Evolutionary conservation across 345 rosid genomes (phyloP).

Genomic region (Aquilaria sinensis): DNA sequence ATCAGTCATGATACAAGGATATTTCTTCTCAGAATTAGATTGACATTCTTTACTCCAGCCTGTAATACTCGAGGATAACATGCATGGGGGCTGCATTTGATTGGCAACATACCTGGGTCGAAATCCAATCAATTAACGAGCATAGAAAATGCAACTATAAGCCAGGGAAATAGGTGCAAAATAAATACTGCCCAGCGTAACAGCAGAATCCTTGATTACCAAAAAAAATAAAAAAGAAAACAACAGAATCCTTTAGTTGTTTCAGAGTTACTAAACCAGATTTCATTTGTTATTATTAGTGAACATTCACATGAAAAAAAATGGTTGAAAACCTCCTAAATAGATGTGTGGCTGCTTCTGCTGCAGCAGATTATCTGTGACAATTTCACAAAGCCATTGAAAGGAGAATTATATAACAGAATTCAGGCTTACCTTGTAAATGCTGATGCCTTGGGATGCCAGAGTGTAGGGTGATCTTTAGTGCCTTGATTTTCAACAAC

Average conservation of each 20-base stretch:
- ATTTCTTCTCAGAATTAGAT: slow-evolving; percentile 22
- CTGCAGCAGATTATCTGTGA: too few relatives aligned
- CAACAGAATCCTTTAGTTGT: too few relatives aligned
- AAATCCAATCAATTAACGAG: slow-evolving; percentile 17
- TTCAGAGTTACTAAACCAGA: too few relatives aligned
- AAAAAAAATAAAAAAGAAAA: too few relatives aligned
- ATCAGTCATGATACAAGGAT: slow-evolving; percentile 17
- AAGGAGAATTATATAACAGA: background rate
- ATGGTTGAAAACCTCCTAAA: too few relatives aligned
- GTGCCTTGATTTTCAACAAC: slow-evolving; percentile 34
- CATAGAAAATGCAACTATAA: background rate
- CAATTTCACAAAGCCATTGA: too few relatives aligned
- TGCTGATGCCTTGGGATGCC: slow-evolving; percentile 83
- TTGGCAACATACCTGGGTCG: slow-evolving; percentile 57
- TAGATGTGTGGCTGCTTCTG: too few relatives aligned
- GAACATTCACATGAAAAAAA: too few relatives aligned
- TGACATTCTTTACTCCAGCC: slow-evolving; percentile 24
- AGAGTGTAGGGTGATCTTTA: slow-evolving; percentile 45
- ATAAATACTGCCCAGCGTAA: too few relatives aligned
- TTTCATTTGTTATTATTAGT: too few relatives aligned
- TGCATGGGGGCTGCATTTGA: slow-evolving; percentile 32
- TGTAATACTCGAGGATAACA: slow-evolving; percentile 23
- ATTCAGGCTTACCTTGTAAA: slow-evolving; percentile 56
- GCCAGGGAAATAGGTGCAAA: too few relatives aligned
- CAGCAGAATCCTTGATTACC: too few relatives aligned